These are phyloP conservation scores for Psidium guajava DNA, from an alignment of 345 rosid species.

Conservation along the genomic window DNA sequence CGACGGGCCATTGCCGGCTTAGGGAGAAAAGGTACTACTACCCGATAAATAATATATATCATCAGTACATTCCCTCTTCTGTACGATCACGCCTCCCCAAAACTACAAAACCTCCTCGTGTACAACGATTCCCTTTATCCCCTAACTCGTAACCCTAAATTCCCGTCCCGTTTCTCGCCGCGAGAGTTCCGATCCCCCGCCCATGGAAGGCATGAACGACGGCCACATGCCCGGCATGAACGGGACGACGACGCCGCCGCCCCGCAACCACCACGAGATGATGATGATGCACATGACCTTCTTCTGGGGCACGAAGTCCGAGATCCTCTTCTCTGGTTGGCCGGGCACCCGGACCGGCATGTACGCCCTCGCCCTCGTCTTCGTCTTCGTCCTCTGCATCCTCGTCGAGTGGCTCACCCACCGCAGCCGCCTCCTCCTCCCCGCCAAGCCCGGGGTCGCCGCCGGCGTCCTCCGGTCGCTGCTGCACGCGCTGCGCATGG, in stretches of 20 bases:
- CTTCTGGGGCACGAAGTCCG: slow-evolving; percentile 54
- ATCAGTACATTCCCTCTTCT: not conserved
- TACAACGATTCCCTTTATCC: no score
- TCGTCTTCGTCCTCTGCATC: slow-evolving; percentile 34
- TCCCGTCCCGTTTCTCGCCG: not conserved
- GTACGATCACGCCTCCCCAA: not conserved
- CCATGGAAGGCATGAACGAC: not conserved
- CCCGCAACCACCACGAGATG: slow-evolving; percentile 11
- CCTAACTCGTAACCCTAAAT: not conserved
- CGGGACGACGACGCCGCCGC: not conserved
- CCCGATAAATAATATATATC: not conserved
- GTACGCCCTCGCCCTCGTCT: slow-evolving; percentile 37
- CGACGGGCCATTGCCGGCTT: not conserved
- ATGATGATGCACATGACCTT: slow-evolving; percentile 63
- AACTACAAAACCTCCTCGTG: not conserved
- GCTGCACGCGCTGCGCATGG: slow-evolving; percentile 37
- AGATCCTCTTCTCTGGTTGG: slow-evolving; percentile 66
- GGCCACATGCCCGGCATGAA: slow-evolving; percentile 1
- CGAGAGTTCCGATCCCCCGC: not conserved
- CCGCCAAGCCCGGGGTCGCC: slow-evolving; percentile 9
- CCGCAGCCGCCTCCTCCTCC: slow-evolving; percentile 9
- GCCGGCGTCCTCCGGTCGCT: slow-evolving; percentile 40
- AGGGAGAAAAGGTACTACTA: not conserved
- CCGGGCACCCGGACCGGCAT: slow-evolving; percentile 41
- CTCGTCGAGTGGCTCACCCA: slow-evolving; percentile 51